Percentiles rank a stretch among this genome's conserved stretches.
phyloP scores from a whole-genome alignment of 306 rosid species.

The Glycine tomentella region DNA sequence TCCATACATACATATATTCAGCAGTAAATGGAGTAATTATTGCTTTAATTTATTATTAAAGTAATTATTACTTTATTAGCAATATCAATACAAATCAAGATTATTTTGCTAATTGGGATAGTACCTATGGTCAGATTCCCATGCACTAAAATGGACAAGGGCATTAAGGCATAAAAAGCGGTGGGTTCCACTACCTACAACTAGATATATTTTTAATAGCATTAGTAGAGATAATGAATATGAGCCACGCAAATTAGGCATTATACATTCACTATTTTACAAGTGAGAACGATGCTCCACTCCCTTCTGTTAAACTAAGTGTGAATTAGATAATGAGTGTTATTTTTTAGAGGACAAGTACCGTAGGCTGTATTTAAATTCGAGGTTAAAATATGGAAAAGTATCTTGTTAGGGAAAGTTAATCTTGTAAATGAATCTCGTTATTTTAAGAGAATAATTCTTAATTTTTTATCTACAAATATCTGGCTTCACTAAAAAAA shows the following conservation, averaged over 20 bases:
- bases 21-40: too few relatives aligned
- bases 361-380: not conserved
- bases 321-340: not conserved
- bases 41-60: too few relatives aligned
- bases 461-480: too few relatives aligned
- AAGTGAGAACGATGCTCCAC: conserved; percentile 12
- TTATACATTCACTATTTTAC: not conserved
- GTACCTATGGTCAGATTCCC: not conserved
- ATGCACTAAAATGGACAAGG: conserved; percentile 1
- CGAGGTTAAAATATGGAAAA: not conserved
- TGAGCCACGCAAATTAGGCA: conserved; percentile 32
- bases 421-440: too few relatives aligned
- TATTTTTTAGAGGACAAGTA: not conserved
- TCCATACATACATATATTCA: too few relatives aligned
- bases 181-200: conserved; percentile 24
- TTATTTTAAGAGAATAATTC: too few relatives aligned
- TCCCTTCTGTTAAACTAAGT: not conserved
- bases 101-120: not conserved
- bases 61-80: not conserved
- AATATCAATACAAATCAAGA: not conserved
- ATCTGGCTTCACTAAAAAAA: too few relatives aligned
- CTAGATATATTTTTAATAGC: conserved; percentile 1
- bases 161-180: not conserved
- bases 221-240: not conserved
- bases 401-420: too few relatives aligned